Evolutionary conservation across 2,329 filamentous ascomycete genomes (phyloP), one percentile per base, ranked within the genome.

Genomic region (Aspergillus tanneri): DNA sequence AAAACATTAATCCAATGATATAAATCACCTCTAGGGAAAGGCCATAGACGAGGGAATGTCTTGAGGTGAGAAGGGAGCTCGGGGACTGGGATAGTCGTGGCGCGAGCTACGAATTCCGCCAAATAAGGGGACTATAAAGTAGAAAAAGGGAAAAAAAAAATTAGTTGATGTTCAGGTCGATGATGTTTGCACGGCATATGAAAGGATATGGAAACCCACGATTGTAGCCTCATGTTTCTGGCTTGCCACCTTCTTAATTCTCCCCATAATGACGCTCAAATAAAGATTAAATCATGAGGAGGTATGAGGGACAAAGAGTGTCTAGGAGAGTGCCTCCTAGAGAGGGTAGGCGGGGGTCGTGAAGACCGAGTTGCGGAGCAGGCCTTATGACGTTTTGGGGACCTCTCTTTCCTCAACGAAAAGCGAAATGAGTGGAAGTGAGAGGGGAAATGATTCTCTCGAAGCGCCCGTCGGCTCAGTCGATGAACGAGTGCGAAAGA

Each of bases 1-100:
- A 99, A 75, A 19, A 96, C 80, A 22, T 88, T 86, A 58, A 99
- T 96, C 95, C 95, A 99, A 77, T 99, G 92, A 68, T 97, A 97
- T 23, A 97, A 77, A 68, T 99, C 93, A 52, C 93, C 95, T 68
- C 92, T 84, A 30, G 92, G 92, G 64, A 97, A 95, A 2, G 91
- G 90, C 93, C 93, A 99, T 79, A 86, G 79, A 56, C 85, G 85
- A 49, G 92, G 90, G 67, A 97, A 97, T 47, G 80, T 82, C 60
- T 80, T 78, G 56, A 99, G 86, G 58, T 87, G 82, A 60, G 82
- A 75, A 58, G 90, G 88, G 57, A 99, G 79, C 66, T 88, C 82
- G 62, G 86, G 84, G 62, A 96, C 75, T 39, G 90, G 82, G 47
- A 66, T 50, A 45, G 55, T 64, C 56, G 83, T 84, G 41, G 87